Evolutionary conservation across 306 rosid species (phyloP).

Genomic region (Lathyrus aphaca): DNA sequence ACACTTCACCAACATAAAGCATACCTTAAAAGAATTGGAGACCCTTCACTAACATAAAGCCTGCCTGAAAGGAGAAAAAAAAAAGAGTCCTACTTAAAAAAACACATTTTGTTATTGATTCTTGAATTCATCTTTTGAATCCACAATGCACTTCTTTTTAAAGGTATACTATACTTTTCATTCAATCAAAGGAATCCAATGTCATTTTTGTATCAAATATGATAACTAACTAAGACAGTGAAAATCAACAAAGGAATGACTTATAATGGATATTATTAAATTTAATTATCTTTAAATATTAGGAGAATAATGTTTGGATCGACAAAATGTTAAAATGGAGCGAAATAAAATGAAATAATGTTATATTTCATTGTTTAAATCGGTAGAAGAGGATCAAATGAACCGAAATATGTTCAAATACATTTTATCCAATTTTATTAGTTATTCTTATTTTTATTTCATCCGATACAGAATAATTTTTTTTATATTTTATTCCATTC

Average conservation of each 20-base stretch:
- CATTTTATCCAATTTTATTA: too few relatives aligned
- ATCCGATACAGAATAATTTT: too few relatives aligned
- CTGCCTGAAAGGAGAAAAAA: conserved; percentile 54
- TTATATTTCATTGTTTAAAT: too few relatives aligned
- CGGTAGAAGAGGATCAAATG: too few relatives aligned
- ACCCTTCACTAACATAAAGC: conserved; percentile 55
- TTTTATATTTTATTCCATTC: too few relatives aligned
- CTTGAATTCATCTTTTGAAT: conserved; percentile 52
- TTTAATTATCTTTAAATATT: too few relatives aligned
- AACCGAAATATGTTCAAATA: too few relatives aligned
- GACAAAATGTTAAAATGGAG: too few relatives aligned
- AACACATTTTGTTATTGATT: conserved; percentile 44
- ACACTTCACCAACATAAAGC: conserved; percentile 51
- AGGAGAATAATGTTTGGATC: too few relatives aligned
- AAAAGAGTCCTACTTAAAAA: conserved; percentile 59
- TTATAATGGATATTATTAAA: too few relatives aligned
- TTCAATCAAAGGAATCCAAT: conserved; percentile 74
- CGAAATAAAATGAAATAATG: too few relatives aligned
- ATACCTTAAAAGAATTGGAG: conserved; percentile 49
- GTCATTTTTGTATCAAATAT: conserved; percentile 41
- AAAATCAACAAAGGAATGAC: conserved; percentile 9
- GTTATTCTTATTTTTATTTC: too few relatives aligned
- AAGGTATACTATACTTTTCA: conserved; percentile 38
- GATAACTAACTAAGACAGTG: conserved; percentile 36
- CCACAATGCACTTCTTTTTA: conserved; percentile 46